These are phyloP conservation scores for Cercophora scortea DNA, from an alignment of 495 filamentous ascomycete genomes.

Conservation along the genomic window DNA sequence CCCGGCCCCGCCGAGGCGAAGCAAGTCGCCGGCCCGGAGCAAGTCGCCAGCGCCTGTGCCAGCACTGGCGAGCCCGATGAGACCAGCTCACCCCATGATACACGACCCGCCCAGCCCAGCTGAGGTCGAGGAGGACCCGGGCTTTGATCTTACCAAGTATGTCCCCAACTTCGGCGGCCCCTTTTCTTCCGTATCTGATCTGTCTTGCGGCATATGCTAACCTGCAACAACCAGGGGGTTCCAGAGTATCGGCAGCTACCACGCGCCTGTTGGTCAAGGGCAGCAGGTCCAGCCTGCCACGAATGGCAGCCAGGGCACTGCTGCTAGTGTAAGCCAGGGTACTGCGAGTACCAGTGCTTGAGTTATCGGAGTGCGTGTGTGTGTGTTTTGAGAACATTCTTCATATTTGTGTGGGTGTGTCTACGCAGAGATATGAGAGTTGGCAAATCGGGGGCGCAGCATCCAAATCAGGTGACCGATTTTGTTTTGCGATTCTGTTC, in stretches of 20 bases:
- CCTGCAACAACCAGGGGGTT: constrained; percentile 19
- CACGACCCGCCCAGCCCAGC: constrained; percentile 14
- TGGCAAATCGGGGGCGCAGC: too few species aligned
- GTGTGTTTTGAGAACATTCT: too few species aligned
- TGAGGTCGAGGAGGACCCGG: constrained; percentile 20
- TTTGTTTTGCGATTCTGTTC: too few species aligned
- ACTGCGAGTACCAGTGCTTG: too few species aligned
- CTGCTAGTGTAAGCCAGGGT: too few species aligned
- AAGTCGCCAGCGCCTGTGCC: constrained; percentile 18
- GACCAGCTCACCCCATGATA: constrained; percentile 9
- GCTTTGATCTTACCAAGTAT: constrained; percentile 33
- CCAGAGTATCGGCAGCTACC: constrained; percentile 33
- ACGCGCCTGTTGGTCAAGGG: constrained; percentile 25
- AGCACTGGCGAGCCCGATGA: constrained; percentile 18
- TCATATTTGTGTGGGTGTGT: too few species aligned
- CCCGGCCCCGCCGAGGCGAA: constrained; percentile 37
- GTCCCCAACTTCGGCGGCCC: not conserved
- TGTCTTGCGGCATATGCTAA: constrained; percentile 3
- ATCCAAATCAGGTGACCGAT: too few species aligned
- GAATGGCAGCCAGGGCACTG: not conserved
- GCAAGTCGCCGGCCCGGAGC: constrained; percentile 24
- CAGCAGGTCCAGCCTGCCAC: constrained; percentile 21
- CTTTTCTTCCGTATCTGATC: not conserved
- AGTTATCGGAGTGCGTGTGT: too few species aligned
- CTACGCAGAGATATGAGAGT: too few species aligned